Evolutionary conservation across 805 yeast species (phyloP), one percentile per base, ranked within the genome.

Genomic region (Metschnikowia corniflorae): DNA sequence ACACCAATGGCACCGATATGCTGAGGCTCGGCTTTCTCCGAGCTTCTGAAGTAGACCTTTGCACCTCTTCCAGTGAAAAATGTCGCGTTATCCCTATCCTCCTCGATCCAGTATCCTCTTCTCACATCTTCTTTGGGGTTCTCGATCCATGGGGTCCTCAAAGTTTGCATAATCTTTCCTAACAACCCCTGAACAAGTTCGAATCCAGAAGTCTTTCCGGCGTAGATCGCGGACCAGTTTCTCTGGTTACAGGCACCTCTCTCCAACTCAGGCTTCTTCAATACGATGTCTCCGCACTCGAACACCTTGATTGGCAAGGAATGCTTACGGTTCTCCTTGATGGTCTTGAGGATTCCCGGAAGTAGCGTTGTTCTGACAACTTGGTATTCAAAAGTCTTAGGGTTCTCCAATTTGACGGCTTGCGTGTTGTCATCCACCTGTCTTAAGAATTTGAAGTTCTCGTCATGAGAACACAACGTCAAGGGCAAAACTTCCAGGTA

Each of bases 11-110:
- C 68, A 48, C 99, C 99, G 53, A 89, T 73, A 39, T 66, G 73
- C 51, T 71, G 61, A 12, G 73, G 75, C 26, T 73, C 68, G 22
- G 64, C 82, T 42, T 78, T 82, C 40, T 75, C 77, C 41, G 66
- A 73, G 39, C 72, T 65, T 71, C 94, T 79, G 67, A 80, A 85
- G 65, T 73, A 77, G 46, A 93, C 74, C 55, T 77, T 81, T 35
- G 98, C 98, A 44, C 96, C 97, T 71, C 98, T 83, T 27, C 97
- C 98, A 26, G 96, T 95, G 84, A 93, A 93, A 67, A 74, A 91
- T 42, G 89, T 83, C 33, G 79, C 73, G 57, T 80, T 73, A 18
- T 72, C 69, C 35, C 63, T 64, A 54, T 80, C 86, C 58, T 82
- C 80, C 61, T 80, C 85, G 40, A 84, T 82, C 93, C 93, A 85